phyloP scores from a whole-genome alignment of 176 grass and related monocot genomes.

The Eragrostis nindensis region DNA sequence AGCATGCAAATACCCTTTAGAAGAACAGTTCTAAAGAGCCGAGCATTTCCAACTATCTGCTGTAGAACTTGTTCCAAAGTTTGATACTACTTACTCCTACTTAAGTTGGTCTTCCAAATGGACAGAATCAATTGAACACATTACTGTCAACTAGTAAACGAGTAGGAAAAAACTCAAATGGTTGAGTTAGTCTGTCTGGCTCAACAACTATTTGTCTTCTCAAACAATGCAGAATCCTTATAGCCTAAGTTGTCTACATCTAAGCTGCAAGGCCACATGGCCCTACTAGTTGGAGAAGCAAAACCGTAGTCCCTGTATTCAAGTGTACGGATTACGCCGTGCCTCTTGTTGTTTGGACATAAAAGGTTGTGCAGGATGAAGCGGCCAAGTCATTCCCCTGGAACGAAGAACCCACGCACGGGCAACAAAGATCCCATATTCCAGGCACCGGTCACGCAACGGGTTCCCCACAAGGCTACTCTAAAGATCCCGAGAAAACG shows the following conservation, averaged over 20 bases:
- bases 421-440: conserved; percentile 37
- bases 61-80: too few species aligned
- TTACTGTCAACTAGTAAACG: not conserved
- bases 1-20: not conserved
- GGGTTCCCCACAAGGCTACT: not conserved
- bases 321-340: not conserved
- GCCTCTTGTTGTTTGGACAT: not conserved
- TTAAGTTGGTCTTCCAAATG: too few species aligned
- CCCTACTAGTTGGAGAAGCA: conserved; percentile 1
- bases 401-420: not conserved
- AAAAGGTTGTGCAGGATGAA: not conserved
- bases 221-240: not conserved
- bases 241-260: not conserved
- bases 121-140: not conserved
- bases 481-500: conserved; percentile 6
- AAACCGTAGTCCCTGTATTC: not conserved
- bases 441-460: conserved; percentile 12
- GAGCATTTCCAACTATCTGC: too few species aligned
- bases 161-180: not conserved
- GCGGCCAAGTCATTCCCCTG: not conserved
- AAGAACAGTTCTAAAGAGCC: too few species aligned
- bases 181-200: not conserved
- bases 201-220: not conserved
- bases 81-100: too few species aligned
- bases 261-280: not conserved